Evolutionary conservation across 768 basidiomycete species (phyloP), one percentile per base, ranked within the genome.

Genomic region (Lactarius sanguifluus): DNA sequence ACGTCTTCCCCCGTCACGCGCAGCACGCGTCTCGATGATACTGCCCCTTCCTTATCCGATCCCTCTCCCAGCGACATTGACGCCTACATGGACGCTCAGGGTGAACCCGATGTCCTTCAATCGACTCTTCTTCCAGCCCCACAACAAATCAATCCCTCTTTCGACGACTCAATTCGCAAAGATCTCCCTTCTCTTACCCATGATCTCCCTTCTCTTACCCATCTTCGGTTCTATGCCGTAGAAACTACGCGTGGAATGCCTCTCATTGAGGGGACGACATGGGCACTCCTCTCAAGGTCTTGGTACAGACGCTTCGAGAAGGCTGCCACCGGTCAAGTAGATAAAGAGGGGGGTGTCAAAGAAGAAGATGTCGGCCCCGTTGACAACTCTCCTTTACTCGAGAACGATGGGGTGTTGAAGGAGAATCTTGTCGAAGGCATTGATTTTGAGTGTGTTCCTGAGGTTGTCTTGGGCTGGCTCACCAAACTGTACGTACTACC

Each of bases 231-330:
- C n/a, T 64, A 78, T 6, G 74, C 80, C 58, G 81, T 92, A 71
- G 75, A 83, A 25, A 74, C 77, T 6, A 80, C 80, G 16, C 83
- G 83, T 71, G 72, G 71, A 47, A 75, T 72, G 55, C 77, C 79
- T 50, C 85, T 94, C 82, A 77, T 80, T 36, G 77, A 81, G 9
- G 90, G 90, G 55, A 86, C 93, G 59, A 86, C 81, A 10, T 95
- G 93, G 93, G 94, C 85, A 77, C 77, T 96, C 58, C 80, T 96
- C 34, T 81, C 87, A 25, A 76, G 83, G 58, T 71, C 72, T 25
- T 96, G 94, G 94, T 91, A 83, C 79, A 83, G 83, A 65, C 84
- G 86, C 40, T 96, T 91, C 89, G 77, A 81, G 68, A 85, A 84
- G 71, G 92, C 91, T 13, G 88, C 88, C 72, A 81, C 84, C 0